Percentiles rank a stretch among this genome's conserved stretches.
phyloP scores from a whole-genome alignment of 345 rosid species.

The Geranium brycei region DNA sequence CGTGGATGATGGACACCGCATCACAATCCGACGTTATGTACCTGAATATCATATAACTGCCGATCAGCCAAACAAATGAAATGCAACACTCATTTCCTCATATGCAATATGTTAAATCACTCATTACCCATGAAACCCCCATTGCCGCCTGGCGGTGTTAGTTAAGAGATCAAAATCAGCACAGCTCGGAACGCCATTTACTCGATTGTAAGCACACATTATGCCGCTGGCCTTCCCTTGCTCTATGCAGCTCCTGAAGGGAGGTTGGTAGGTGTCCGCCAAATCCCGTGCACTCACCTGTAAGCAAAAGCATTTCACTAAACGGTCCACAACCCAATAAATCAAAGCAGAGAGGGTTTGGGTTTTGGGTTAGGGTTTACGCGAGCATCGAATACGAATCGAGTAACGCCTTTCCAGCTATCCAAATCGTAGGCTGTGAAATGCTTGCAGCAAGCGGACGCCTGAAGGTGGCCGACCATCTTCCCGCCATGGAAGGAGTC shows the following conservation, averaged over 20 bases:
- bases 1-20: slow-evolving; percentile 56
- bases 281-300: slow-evolving; percentile 64
- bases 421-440: slow-evolving; percentile 90
- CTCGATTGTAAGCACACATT: slow-evolving; percentile 78
- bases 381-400: slow-evolving; percentile 64
- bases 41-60: slow-evolving; percentile 21
- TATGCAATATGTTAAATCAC: not conserved
- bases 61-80: not conserved
- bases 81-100: not conserved
- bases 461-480: slow-evolving; percentile 34
- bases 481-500: slow-evolving; percentile 33
- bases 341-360: not conserved
- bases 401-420: slow-evolving; percentile 57
- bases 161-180: slow-evolving; percentile 54
- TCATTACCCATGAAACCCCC: slow-evolving; percentile 70
- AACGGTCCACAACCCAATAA: not conserved
- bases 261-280: slow-evolving; percentile 86
- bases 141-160: slow-evolving; percentile 43
- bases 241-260: slow-evolving; percentile 50
- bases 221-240: slow-evolving; percentile 68
- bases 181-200: slow-evolving; percentile 68
- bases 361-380: slow-evolving; percentile 36
- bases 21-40: slow-evolving; percentile 86
- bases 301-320: too few species aligned
- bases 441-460: slow-evolving; percentile 84